Percentiles rank a stretch among this genome's conserved stretches.
phyloP scores from a whole-genome alignment of 2,329 filamentous ascomycete genomes.

The Corinectria fuckeliana region DNA sequence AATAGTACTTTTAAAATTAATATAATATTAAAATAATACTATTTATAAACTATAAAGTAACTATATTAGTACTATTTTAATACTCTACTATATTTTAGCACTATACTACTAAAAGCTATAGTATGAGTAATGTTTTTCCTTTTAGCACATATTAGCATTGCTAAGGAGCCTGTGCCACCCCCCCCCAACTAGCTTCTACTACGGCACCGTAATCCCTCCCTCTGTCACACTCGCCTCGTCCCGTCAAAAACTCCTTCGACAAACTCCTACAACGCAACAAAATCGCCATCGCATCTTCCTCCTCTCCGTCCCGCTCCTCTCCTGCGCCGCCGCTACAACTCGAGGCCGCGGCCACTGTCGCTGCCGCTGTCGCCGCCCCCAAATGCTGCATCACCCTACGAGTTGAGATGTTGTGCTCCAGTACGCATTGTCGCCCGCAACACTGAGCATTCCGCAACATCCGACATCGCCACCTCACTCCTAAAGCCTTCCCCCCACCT shows the following conservation, averaged over 20 bases:
- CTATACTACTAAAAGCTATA: too few species aligned
- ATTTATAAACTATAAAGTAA: too few species aligned
- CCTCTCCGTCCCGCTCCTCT: too few species aligned
- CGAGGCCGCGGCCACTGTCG: conserved; percentile 8
- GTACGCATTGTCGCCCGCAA: conserved; percentile 22
- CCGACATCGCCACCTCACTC: conserved; percentile 18
- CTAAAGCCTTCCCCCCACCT: conserved; percentile 14
- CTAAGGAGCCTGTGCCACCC: too few species aligned
- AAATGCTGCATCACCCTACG: conserved; percentile 25
- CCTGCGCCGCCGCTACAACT: not conserved
- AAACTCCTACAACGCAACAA: not conserved
- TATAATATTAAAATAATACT: too few species aligned
- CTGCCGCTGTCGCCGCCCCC: not conserved
- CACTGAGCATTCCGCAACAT: conserved; percentile 22
- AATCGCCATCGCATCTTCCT: not conserved
- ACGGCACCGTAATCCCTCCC: too few species aligned
- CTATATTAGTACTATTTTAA: too few species aligned
- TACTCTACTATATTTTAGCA: too few species aligned
- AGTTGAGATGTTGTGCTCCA: conserved; percentile 28
- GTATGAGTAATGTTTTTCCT: too few species aligned
- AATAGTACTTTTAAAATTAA: too few species aligned
- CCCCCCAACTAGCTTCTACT: too few species aligned
- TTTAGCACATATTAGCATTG: too few species aligned
- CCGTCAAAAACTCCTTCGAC: not conserved
- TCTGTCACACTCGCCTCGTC: not conserved